Evolutionary conservation across 257 asterid species (phyloP).

Genomic region (Solanum sparsipilum): DNA sequence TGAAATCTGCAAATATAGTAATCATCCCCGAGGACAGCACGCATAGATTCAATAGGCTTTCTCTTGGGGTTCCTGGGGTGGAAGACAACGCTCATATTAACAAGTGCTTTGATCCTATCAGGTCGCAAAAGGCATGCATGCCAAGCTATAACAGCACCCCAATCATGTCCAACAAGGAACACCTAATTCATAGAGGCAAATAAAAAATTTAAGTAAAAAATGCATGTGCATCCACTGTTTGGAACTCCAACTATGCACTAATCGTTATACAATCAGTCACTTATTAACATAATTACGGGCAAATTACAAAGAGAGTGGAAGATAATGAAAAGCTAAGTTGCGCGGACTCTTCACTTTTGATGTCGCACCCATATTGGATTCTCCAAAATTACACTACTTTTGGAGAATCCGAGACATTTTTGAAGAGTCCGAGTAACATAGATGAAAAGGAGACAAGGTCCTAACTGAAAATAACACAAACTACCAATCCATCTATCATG

Average conservation of each 20-base stretch:
- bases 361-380: too few relatives aligned
- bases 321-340: not conserved
- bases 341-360: too few relatives aligned
- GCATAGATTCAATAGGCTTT: slow-evolving; percentile 54
- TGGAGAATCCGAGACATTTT: too few relatives aligned
- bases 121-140: slow-evolving; percentile 62
- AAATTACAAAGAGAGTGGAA: not conserved
- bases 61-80: slow-evolving; percentile 48
- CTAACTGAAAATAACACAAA: not conserved
- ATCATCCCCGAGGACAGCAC: slow-evolving; percentile 66
- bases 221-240: not conserved
- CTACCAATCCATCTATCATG: not conserved
- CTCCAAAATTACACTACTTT: too few relatives aligned
- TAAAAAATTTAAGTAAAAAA: not conserved
- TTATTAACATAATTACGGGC: not conserved
- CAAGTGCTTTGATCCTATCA: slow-evolving; percentile 66
- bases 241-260: not conserved
- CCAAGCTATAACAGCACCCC: slow-evolving; percentile 93
- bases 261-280: not conserved
- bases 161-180: slow-evolving; percentile 89
- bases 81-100: slow-evolving; percentile 59
- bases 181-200: slow-evolving; percentile 3
- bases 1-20: slow-evolving; percentile 86
- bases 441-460: not conserved
- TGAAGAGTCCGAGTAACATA: too few relatives aligned